Evolutionary conservation across 768 basidiomycete species (phyloP), one percentile per base, ranked within the genome.

Genomic region (Suillus americanus): DNA sequence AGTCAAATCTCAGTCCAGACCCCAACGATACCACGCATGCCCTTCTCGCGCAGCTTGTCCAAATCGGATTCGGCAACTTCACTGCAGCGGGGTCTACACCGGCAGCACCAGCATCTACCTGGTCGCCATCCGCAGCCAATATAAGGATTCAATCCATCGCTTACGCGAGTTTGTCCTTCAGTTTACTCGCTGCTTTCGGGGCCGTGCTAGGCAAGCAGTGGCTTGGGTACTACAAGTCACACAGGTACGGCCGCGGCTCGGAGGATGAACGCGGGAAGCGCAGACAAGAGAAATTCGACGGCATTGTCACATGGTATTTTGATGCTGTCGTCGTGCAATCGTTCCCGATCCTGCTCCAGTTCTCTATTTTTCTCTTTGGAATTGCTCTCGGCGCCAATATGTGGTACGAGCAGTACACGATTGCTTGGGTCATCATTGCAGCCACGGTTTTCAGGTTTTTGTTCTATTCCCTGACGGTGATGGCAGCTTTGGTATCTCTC

Each of bases 211-310:
- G 38, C 13, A 40, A 40, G 1, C 5, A 40, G 38, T 40, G 38
- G 38, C 38, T 40, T 4, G 5, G 13, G 13, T 40, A 40, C 38
- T 40, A 40, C 38, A 41, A 38, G 5, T 33, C 18, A 5, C 43
- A 28, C 35, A 46, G 45, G 12, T 46, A 46, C 9, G 37, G 43
- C 23, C 55, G 18, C 23, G 67, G 66, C 5, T 54, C 62, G 13
- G 28, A 46, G 28, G 62, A 62, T 3, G 35, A 68, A 25, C 66
- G 67, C 28, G 53, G 13, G 28, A 53, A 33, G 16, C 33, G 45
- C n/a, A 23, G 67, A 41, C 67, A 68, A 30, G 40, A 61, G 10
- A 68, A 64, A n/a, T 30, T 50, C 5, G 51, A 67, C 28, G 67
- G 63, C n/a, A 40, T 68, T 13, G n/a, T 38, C n/a, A 63, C 54